Percentiles rank a stretch among this genome's conserved stretches.
These are phyloP conservation scores for Boletus pseudo-olivaceus DNA, from an alignment of 768 basidiomycete species.

Conservation along the genomic window DNA sequence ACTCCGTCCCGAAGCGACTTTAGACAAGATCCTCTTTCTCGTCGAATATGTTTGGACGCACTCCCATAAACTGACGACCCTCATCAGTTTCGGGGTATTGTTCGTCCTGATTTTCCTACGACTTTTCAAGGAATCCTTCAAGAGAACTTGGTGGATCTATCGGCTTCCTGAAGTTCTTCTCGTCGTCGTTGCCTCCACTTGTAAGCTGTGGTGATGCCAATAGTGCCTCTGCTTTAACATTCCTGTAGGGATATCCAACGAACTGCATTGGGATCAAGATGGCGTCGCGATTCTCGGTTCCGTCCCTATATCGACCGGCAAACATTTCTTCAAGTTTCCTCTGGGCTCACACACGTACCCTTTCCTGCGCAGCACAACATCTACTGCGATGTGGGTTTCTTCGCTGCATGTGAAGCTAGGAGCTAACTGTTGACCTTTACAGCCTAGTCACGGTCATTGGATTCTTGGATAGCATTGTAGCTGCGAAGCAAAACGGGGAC, in stretches of 20 bases:
- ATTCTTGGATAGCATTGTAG: slow-evolving; percentile 92
- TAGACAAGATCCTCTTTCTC: slow-evolving; percentile 79
- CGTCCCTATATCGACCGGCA: slow-evolving; percentile 60
- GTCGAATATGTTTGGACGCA: slow-evolving; percentile 53
- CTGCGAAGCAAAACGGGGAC: slow-evolving; percentile 87
- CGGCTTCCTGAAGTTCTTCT: slow-evolving; percentile 89
- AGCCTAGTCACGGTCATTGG: slow-evolving; percentile 82
- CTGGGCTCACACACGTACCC: slow-evolving; percentile 54
- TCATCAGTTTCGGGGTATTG: slow-evolving; percentile 73
- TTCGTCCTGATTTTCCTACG: slow-evolving; percentile 60
- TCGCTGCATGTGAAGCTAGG: not conserved
- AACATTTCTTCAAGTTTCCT: slow-evolving; percentile 72
- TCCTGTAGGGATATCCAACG: slow-evolving; percentile 58
- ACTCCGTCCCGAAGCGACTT: slow-evolving; percentile 60
- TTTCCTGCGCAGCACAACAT: slow-evolving; percentile 76
- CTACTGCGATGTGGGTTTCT: slow-evolving; percentile 65
- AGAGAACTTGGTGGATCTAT: slow-evolving; percentile 65
- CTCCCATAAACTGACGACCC: slow-evolving; percentile 62
- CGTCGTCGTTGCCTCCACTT: slow-evolving; percentile 77
- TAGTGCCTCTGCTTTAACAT: not conserved
- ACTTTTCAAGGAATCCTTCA: slow-evolving; percentile 54
- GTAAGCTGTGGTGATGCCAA: slow-evolving; percentile 41
- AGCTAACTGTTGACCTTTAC: slow-evolving; percentile 1
- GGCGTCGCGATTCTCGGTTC: slow-evolving; percentile 84
- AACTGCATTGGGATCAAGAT: slow-evolving; percentile 68